phyloP scores from a whole-genome alignment of 1,139 yeast species.

The Zygosaccharomyces sapae region DNA sequence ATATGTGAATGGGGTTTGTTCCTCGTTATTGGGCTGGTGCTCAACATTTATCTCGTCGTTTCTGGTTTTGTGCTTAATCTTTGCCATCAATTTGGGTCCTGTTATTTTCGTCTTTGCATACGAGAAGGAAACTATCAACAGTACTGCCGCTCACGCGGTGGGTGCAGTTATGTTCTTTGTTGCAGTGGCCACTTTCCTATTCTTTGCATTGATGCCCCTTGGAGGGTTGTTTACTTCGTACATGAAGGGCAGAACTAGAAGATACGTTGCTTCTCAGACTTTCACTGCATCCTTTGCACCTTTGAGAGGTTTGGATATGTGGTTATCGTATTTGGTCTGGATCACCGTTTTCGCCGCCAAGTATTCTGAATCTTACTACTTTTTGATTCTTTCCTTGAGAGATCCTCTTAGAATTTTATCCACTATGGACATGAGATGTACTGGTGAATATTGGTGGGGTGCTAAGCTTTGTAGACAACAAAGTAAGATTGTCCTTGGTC shows the following conservation, averaged over 20 bases:
- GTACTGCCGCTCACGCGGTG: slow-evolving; percentile 75
- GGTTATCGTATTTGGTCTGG: slow-evolving; percentile 95
- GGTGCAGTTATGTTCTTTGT: slow-evolving; percentile 87
- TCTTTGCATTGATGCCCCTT: slow-evolving; percentile 91
- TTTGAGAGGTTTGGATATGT: slow-evolving; percentile 85
- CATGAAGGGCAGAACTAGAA: slow-evolving; percentile 82
- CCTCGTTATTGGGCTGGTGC: slow-evolving; percentile 99
- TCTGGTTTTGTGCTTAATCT: slow-evolving; percentile 66
- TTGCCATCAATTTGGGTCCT: slow-evolving; percentile 75
- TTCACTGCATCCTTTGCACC: slow-evolving; percentile 89
- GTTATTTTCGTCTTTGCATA: slow-evolving; percentile 81
- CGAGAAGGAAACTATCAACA: slow-evolving; percentile 64
- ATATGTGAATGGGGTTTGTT: slow-evolving; percentile 91
- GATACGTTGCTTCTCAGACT: slow-evolving; percentile 89
- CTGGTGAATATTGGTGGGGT: slow-evolving; percentile 90
- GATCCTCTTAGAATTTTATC: slow-evolving; percentile 85
- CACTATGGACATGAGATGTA: slow-evolving; percentile 64
- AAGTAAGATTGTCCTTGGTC: slow-evolving; percentile 80
- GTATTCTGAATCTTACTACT: slow-evolving; percentile 84
- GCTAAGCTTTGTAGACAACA: slow-evolving; percentile 73
- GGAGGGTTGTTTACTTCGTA: slow-evolving; percentile 96
- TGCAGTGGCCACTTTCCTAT: slow-evolving; percentile 75
- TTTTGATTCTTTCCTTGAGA: slow-evolving; percentile 82
- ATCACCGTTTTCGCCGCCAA: slow-evolving; percentile 82
- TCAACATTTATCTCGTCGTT: slow-evolving; percentile 87